A percentile compares a stretch with the other conserved stretches of the same genome.
These are phyloP conservation scores for Neoboletus subvelutipes DNA, from an alignment of 768 basidiomycete species.

Conservation along the genomic window DNA sequence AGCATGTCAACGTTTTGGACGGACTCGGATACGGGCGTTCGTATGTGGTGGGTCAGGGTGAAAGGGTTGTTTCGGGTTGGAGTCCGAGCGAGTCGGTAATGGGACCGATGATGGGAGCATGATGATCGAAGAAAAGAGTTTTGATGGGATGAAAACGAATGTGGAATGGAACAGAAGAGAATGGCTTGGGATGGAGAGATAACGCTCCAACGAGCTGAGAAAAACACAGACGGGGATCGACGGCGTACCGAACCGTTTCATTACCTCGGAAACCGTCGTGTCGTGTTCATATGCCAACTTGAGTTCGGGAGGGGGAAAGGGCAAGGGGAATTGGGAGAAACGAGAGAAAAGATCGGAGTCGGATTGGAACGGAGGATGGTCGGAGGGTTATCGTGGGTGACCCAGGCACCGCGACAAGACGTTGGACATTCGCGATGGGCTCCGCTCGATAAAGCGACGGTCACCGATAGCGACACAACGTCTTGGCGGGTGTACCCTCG, in stretches of 20 bases:
- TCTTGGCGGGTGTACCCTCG: neutral
- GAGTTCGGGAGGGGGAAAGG: too few relatives aligned
- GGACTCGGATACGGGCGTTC: neutral
- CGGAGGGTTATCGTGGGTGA: neutral
- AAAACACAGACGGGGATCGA: neutral
- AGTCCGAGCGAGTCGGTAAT: neutral
- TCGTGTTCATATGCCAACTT: too few relatives aligned
- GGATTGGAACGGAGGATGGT: neutral
- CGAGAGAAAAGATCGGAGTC: neutral
- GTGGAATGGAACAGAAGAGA: neutral
- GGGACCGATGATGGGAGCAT: neutral
- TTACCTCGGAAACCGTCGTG: neutral
- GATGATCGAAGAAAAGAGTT: neutral
- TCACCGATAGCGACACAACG: neutral
- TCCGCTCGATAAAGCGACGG: neutral
- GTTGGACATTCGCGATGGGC: neutral
- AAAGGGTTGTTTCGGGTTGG: neutral
- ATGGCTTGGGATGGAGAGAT: neutral
- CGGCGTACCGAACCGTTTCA: slow-evolving; percentile 7
- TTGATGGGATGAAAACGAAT: neutral
- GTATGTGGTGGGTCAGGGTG: neutral
- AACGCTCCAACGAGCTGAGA: neutral
- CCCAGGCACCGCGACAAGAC: neutral
- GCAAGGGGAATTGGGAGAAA: neutral
- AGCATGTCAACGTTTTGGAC: neutral